Conservation (phyloP, 352 stramenopile species). For the Phytopythium delawarense region DNA sequence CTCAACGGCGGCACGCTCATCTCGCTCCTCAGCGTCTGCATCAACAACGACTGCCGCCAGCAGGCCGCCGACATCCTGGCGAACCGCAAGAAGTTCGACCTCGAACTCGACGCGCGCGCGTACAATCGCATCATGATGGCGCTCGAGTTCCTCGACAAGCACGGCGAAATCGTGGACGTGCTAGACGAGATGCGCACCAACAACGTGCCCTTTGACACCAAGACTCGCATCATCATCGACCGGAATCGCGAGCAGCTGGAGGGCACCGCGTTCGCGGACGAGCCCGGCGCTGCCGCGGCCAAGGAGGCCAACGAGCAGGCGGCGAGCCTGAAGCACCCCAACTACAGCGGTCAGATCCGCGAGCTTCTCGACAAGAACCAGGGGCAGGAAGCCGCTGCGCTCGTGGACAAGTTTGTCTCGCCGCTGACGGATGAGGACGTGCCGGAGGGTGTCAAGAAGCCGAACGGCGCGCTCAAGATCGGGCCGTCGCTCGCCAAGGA, state of each 20-base stretch:
- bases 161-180: conserved; percentile 48
- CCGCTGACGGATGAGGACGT: conserved; percentile 34
- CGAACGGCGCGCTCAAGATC: conserved; percentile 28
- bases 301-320: conserved; percentile 13
- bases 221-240: conserved; percentile 50
- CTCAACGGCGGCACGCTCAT: conserved; percentile 68
- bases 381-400: conserved; percentile 24
- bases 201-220: conserved; percentile 51
- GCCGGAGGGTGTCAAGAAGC: conserved; percentile 21
- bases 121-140: conserved; percentile 76
- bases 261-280: conserved; percentile 30
- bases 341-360: conserved; percentile 39
- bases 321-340: conserved; percentile 2
- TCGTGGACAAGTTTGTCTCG: conserved; percentile 38
- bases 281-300: not conserved
- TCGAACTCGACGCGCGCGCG: conserved; percentile 55
- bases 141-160: conserved; percentile 67
- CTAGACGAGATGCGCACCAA: conserved; percentile 61
- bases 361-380: conserved; percentile 37
- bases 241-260: conserved; percentile 45
- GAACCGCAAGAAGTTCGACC: conserved; percentile 75
- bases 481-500: conserved; percentile 35
- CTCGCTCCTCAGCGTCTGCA: conserved; percentile 62
- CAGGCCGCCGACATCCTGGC: conserved; percentile 67
- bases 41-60: conserved; percentile 63